Percentiles rank a stretch among this genome's conserved stretches.
Conservation (phyloP, 768 basidiomycete species). For the Tulasnella sp. region DNA sequence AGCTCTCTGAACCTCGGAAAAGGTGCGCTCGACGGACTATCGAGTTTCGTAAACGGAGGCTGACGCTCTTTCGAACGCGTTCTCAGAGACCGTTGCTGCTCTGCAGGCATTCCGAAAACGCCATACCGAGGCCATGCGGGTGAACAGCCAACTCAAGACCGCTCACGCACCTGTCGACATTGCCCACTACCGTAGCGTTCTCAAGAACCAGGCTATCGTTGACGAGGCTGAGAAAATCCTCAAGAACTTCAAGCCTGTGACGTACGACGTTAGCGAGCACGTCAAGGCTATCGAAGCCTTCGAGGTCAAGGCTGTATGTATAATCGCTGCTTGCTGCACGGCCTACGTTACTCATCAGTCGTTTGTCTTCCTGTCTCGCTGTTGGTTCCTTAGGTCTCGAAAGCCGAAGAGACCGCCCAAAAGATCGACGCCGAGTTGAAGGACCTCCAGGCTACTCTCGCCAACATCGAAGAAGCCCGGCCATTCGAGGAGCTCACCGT, state of each 20-base stretch:
- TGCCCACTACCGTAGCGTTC: conserved; percentile 80
- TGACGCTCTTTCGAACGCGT: not conserved
- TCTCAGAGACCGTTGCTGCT: conserved; percentile 78
- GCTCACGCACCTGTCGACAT: conserved; percentile 86
- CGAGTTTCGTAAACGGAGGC: not conserved
- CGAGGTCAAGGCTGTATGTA: conserved; percentile 82
- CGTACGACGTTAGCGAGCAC: conserved; percentile 85
- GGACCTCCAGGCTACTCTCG: conserved; percentile 86
- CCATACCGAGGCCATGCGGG: conserved; percentile 79
- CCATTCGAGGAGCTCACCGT: conserved; percentile 97
- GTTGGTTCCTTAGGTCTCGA: conserved; percentile 57
- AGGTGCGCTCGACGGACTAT: conserved; percentile 48
- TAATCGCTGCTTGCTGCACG: conserved; percentile 36
- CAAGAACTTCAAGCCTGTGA: conserved; percentile 86
- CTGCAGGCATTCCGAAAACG: conserved; percentile 97
- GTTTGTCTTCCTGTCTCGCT: not conserved
- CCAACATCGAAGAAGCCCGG: conserved; percentile 95
- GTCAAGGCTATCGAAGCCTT: conserved; percentile 96
- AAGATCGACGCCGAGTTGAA: conserved; percentile 90
- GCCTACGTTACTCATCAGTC: not conserved
- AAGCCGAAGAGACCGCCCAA: conserved; percentile 81
- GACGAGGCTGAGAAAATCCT: conserved; percentile 89
- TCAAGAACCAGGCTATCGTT: conserved; percentile 90
- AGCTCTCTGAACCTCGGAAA: conserved; percentile 79
- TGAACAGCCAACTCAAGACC: conserved; percentile 56